Conservation (phyloP, 2,329 filamentous ascomycete species). For the Aulographum hederae region DNA sequence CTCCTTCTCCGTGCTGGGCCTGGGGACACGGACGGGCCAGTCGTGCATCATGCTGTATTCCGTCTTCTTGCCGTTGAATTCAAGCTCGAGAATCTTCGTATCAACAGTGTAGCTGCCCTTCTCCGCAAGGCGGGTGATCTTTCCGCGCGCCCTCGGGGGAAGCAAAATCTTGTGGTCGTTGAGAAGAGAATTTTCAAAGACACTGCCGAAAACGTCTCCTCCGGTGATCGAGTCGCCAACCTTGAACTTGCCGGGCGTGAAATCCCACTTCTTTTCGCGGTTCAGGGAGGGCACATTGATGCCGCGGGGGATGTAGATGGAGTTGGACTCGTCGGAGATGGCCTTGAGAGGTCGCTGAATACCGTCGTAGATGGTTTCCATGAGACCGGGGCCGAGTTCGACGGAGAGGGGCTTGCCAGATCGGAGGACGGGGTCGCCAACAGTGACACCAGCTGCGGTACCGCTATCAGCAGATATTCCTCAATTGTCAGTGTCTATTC, state of each 20-base stretch:
- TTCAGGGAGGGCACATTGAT: conserved; percentile 76
- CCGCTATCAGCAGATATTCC: not conserved
- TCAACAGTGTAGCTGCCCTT: conserved; percentile 90
- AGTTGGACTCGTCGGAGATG: conserved; percentile 59
- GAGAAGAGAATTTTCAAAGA: conserved; percentile 92
- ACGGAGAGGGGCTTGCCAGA: conserved; percentile 95
- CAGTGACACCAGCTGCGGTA: conserved; percentile 65
- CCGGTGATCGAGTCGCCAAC: conserved; percentile 94
- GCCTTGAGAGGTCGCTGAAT: conserved; percentile 87
- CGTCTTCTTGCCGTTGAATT: conserved; percentile 91
- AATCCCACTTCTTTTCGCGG: conserved; percentile 89
- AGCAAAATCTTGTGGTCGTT: conserved; percentile 85
- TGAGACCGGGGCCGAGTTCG: conserved; percentile 87
- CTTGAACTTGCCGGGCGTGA: conserved; percentile 68
- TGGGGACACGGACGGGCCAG: conserved; percentile 93
- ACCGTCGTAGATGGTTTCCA: conserved; percentile 99
- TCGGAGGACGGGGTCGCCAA: conserved; percentile 79
- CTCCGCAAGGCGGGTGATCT: conserved; percentile 74
- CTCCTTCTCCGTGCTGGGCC: conserved; percentile 82
- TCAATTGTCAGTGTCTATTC: not conserved
- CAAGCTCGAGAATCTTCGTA: conserved; percentile 84
- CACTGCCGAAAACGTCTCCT: conserved; percentile 86
- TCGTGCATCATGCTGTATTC: conserved; percentile 97
- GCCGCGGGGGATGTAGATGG: conserved; percentile 96
- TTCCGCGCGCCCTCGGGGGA: conserved; percentile 75